A percentile compares a stretch with the other conserved stretches of the same genome.
Evolutionary conservation across 352 stramenopile genomes (phyloP).

Genomic region (Plasmopara halstedii): DNA sequence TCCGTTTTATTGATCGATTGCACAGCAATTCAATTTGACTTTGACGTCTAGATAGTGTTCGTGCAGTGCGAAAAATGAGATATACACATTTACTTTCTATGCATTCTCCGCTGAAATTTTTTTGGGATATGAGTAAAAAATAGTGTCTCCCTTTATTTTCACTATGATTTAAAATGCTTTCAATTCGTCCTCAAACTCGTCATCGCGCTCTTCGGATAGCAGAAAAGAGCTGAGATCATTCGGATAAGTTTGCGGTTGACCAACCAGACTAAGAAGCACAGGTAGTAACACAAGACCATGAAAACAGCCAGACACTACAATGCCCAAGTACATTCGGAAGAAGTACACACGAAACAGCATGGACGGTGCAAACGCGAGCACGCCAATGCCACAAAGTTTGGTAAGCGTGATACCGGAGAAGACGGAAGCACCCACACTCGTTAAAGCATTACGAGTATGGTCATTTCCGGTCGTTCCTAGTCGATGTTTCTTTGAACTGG

Average conservation of each 20-base stretch:
- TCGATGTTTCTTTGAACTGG: conserved; percentile 40
- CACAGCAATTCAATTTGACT: too few relatives aligned
- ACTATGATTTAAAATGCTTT: too few relatives aligned
- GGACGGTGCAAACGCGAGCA: conserved; percentile 85
- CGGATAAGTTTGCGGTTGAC: conserved; percentile 35
- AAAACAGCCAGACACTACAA: conserved; percentile 82
- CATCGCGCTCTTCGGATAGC: conserved; percentile 55
- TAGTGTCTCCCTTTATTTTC: too few relatives aligned
- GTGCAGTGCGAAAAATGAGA: too few relatives aligned
- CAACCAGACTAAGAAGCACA: conserved; percentile 71
- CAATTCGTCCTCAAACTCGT: conserved; percentile 49
- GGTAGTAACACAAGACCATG: conserved; percentile 76
- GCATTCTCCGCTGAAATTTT: too few relatives aligned
- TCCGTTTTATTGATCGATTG: too few relatives aligned
- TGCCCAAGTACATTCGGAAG: conserved; percentile 89
- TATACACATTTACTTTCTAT: too few relatives aligned
- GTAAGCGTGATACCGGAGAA: conserved; percentile 90
- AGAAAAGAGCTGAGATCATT: conserved; percentile 66
- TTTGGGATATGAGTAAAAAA: too few relatives aligned
- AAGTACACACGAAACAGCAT: conserved; percentile 90
- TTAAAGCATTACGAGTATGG: conserved; percentile 67
- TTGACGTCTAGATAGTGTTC: too few relatives aligned
- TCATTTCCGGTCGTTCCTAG: conserved; percentile 46
- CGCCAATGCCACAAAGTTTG: conserved; percentile 86
- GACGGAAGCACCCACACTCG: conserved; percentile 69